Percentiles rank a stretch among this genome's conserved stretches.
These are phyloP conservation scores for Gentiana dahurica DNA, from an alignment of 257 asterid genomes.

Conservation along the genomic window DNA sequence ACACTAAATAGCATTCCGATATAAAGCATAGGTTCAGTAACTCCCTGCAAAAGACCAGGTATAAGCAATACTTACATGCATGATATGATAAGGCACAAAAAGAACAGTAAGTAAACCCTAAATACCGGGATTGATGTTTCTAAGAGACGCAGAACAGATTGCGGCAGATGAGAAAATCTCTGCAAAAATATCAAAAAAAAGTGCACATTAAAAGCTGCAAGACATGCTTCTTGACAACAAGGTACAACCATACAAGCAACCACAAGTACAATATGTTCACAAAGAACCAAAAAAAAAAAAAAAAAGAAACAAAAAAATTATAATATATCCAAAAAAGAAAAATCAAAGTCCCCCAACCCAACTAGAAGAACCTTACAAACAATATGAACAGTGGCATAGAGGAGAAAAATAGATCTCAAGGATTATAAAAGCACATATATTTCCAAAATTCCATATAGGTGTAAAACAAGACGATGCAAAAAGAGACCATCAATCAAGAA, in stretches of 20 bases:
- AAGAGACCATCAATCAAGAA: too few relatives aligned
- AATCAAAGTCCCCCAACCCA: slow-evolving; percentile 13
- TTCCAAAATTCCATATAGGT: too few relatives aligned
- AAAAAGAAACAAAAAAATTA: not conserved
- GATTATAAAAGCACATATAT: too few relatives aligned
- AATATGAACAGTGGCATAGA: too few relatives aligned
- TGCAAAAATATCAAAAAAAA: slow-evolving; percentile 7
- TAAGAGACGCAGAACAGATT: slow-evolving; percentile 23
- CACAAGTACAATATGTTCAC: slow-evolving; percentile 68
- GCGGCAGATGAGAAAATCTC: slow-evolving; percentile 21
- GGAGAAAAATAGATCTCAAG: too few relatives aligned
- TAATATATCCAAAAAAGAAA: not conserved
- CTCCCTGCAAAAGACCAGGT: slow-evolving; percentile 21
- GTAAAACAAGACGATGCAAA: too few relatives aligned
- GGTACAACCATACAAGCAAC: slow-evolving; percentile 1
- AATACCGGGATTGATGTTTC: slow-evolving; percentile 28
- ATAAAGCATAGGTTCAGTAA: slow-evolving; percentile 36
- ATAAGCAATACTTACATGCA: slow-evolving; percentile 6
- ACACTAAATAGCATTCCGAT: slow-evolving; percentile 42
- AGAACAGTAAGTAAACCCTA: not conserved
- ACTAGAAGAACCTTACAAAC: too few relatives aligned
- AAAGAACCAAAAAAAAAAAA: too few relatives aligned
- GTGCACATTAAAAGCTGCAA: not conserved
- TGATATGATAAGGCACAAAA: slow-evolving; percentile 12
- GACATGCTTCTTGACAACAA: slow-evolving; percentile 38